These are phyloP conservation scores for Aspergillus flavus DNA, from an alignment of 2,329 filamentous ascomycete genomes.

Conservation along the genomic window DNA sequence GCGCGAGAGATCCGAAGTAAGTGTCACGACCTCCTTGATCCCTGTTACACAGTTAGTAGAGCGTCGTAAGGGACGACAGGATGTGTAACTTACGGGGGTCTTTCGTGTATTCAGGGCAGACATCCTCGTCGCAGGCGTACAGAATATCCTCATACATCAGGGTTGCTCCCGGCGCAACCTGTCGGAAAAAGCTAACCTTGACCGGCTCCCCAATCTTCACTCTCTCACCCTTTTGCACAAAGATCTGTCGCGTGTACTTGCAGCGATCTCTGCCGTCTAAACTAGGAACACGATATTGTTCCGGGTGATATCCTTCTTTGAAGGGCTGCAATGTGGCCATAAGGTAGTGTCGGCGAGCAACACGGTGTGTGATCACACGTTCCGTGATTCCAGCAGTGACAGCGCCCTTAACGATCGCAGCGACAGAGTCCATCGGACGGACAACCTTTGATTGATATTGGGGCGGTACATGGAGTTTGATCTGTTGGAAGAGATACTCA, in stretches of 20 bases:
- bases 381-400: slow-evolving; percentile 98
- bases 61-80: neutral
- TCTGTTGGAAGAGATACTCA: slow-evolving; percentile 98
- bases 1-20: slow-evolving; percentile 92
- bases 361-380: slow-evolving; percentile 92
- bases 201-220: slow-evolving; percentile 99
- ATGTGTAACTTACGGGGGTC: slow-evolving; percentile 81
- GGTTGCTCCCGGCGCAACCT: slow-evolving; percentile 93
- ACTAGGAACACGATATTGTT: slow-evolving; percentile 95
- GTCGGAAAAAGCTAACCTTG: slow-evolving; percentile 98
- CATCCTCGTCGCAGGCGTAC: slow-evolving; percentile 96
- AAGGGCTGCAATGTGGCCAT: slow-evolving; percentile 99
- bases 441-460: slow-evolving; percentile 99
- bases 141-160: slow-evolving; percentile 99
- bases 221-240: slow-evolving; percentile 96
- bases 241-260: slow-evolving; percentile 98
- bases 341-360: slow-evolving; percentile 95
- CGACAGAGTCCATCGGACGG: slow-evolving; percentile 97
- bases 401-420: slow-evolving; percentile 96
- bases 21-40: slow-evolving; percentile 98
- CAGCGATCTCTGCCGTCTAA: slow-evolving; percentile 96
- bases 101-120: slow-evolving; percentile 98
- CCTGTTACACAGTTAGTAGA: slow-evolving; percentile 55
- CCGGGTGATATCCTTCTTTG: slow-evolving; percentile 97
- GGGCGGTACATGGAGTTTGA: slow-evolving; percentile 95